Percentiles rank a stretch among this genome's conserved stretches.
These are phyloP conservation scores for Dendrocalamus sinicus DNA, from an alignment of 176 grass and related monocot species.

Conservation along the genomic window DNA sequence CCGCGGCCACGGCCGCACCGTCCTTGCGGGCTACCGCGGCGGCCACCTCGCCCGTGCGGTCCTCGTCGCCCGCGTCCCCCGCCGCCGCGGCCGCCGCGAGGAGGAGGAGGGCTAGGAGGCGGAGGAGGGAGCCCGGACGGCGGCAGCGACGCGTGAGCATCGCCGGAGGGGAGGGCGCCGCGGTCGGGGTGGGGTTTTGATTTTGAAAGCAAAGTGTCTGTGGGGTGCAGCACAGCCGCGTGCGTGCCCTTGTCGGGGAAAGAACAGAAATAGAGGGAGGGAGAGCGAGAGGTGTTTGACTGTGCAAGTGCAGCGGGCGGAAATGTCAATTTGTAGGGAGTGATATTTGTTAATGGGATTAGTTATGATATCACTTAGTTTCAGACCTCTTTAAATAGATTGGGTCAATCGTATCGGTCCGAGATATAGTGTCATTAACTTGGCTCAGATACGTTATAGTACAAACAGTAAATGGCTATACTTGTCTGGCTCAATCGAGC, in stretches of 20 bases:
- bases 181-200: slow-evolving; percentile 50
- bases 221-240: slow-evolving; percentile 19
- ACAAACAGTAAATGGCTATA: no score
- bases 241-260: slow-evolving; percentile 42
- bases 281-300: background rate
- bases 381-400: no score
- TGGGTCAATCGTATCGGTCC: no score
- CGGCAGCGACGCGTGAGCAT: slow-evolving; percentile 58
- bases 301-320: slow-evolving; percentile 1
- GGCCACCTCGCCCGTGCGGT: slow-evolving; percentile 37
- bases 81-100: slow-evolving; percentile 37
- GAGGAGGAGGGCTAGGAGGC: slow-evolving; percentile 34
- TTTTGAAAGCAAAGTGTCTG: background rate
- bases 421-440: no score
- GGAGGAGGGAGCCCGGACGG: slow-evolving; percentile 14
- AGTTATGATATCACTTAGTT: slow-evolving; percentile 3
- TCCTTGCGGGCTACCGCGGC: slow-evolving; percentile 29
- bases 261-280: background rate
- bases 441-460: no score
- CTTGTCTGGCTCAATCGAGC: no score
- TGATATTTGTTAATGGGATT: background rate
- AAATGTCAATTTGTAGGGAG: slow-evolving; percentile 15
- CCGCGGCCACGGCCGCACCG: background rate
- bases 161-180: slow-evolving; percentile 38
- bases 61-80: slow-evolving; percentile 28